These are phyloP conservation scores for Thalia dealbata DNA, from an alignment of 176 grass and related monocot genomes.

Conservation along the genomic window DNA sequence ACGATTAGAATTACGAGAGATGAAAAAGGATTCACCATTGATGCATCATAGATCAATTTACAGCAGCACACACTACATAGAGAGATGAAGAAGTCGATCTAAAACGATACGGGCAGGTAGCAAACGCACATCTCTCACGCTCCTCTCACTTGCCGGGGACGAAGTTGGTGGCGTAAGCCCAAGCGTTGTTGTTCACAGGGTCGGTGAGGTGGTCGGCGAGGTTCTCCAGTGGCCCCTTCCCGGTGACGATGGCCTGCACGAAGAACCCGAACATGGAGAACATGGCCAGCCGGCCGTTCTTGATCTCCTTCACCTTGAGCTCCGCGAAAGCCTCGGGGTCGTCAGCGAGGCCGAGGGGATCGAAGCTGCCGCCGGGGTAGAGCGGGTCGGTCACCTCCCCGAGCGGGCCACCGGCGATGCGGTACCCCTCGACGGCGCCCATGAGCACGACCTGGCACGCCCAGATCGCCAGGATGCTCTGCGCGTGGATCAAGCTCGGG, in stretches of 20 bases:
- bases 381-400: constrained; percentile 57
- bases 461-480: constrained; percentile 85
- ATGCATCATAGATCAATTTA: background rate
- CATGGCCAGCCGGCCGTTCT: constrained; percentile 35
- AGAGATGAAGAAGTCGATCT: too few species aligned
- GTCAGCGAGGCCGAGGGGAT: constrained; percentile 57
- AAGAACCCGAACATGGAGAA: constrained; percentile 86
- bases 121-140: background rate
- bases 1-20: too few species aligned
- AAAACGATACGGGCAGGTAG: background rate
- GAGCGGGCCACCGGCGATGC: constrained; percentile 48
- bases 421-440: constrained; percentile 82
- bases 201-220: constrained; percentile 65
- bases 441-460: constrained; percentile 65
- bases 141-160: constrained; percentile 54
- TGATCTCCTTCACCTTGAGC: constrained; percentile 55
- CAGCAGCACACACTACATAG: background rate
- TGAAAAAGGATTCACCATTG: too few species aligned
- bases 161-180: constrained; percentile 78
- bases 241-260: constrained; percentile 74
- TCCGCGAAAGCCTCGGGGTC: constrained; percentile 64
- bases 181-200: constrained; percentile 78
- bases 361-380: constrained; percentile 64
- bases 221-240: constrained; percentile 72
- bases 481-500: constrained; percentile 65